Evolutionary conservation across 2,329 filamentous ascomycete species (phyloP).

Genomic region (Chalara sp.): DNA sequence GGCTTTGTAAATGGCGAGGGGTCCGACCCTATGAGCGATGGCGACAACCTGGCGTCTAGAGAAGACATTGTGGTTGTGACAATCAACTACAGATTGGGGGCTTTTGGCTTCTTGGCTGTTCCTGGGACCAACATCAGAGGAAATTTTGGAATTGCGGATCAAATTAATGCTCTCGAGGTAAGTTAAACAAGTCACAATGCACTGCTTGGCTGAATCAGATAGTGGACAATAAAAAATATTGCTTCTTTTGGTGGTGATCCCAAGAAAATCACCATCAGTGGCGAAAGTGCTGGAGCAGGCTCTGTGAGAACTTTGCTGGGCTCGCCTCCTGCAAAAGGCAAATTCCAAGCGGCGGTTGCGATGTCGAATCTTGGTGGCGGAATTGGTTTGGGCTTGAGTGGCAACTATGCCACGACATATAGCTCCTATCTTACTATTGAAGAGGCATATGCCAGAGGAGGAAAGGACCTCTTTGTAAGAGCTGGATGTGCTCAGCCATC

Average conservation of each 20-base stretch:
- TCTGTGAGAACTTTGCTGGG: conserved; percentile 42
- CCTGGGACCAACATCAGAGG: conserved; percentile 43
- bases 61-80: conserved; percentile 24
- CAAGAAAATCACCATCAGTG: conserved; percentile 39
- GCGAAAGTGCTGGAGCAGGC: conserved; percentile 44
- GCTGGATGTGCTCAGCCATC: conserved; percentile 39
- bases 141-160: conserved; percentile 46
- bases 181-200: not conserved
- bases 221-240: conserved; percentile 44
- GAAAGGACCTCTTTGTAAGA: conserved; percentile 39
- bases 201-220: not conserved
- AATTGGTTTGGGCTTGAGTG: conserved; percentile 36
- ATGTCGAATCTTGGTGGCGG: conserved; percentile 48
- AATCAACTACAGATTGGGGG: conserved; percentile 23
- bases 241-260: conserved; percentile 39
- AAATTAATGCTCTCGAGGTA: conserved; percentile 39
- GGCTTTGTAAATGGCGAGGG: conserved; percentile 27
- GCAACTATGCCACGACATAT: conserved; percentile 46
- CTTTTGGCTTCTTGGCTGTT: conserved; percentile 35
- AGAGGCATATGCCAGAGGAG: conserved; percentile 40
- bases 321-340: conserved; percentile 38
- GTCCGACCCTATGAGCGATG: conserved; percentile 19
- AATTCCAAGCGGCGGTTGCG: conserved; percentile 39
- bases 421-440: conserved; percentile 44
- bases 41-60: conserved; percentile 21